Evolutionary conservation across 345 rosid genomes (phyloP), one percentile per base, ranked within the genome.

Genomic region (Trapa incisa): DNA sequence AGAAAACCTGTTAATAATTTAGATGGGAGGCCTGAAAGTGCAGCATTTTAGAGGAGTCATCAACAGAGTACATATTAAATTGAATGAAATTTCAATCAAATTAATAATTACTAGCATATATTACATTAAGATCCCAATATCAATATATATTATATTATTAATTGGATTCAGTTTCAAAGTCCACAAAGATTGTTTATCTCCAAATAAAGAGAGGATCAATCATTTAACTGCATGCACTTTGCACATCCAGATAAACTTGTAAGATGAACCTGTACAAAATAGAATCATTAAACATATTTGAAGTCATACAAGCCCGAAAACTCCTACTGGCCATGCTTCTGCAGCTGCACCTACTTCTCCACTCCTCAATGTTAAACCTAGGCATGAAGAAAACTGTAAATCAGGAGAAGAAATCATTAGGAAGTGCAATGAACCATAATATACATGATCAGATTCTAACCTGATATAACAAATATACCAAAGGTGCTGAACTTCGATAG

Each of bases 271-370:
- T 73, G 79, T 70, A 70, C 75, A 72, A 79, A 64, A 65, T 68
- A 78, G 60, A 80, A 74, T 67, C 66, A 70, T 72, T 75, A 72
- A 74, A 74, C 71, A 72, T 74, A 71, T 65, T 80, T 32, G 67
- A 83, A 80, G 71, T 72, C 96, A 80, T 92, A 92, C 98, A 76
- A 92, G 96, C 80, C 98, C 98, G 62, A 82, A 84, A 67, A 85
- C 48, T 78, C 96, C 98, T 2, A 86, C 86, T 42, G 89, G 87
- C 98, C 98, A 92, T 61, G 96, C 92, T 75, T 89, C 78, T 4
- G 77, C 82, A 69, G 96, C 98, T 37, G 86, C 88, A 66, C 86
- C 84, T 72, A 92, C 79, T 14, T 92, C 96, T 72, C 81, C 86
- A 67, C 88, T 89, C 35, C 82, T 86, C 86, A 92, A 76, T 61